Base-by-base conservation (phyloP, 2,329 filamentous ascomycete species). In the Teratosphaeria pseudoeucalypti region DNA sequence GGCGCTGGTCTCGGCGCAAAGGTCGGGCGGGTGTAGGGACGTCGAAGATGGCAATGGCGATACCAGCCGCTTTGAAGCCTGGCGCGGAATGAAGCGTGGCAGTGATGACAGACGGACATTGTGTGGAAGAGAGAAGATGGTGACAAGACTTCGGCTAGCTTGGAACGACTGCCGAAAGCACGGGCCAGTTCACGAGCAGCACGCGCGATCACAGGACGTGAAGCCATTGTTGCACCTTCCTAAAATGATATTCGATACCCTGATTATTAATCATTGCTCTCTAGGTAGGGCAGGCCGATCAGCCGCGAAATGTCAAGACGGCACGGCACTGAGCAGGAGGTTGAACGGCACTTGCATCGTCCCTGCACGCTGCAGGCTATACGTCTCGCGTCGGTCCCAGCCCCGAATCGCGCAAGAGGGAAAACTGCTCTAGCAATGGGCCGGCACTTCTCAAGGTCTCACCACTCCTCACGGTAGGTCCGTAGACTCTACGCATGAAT, bases 1-100 rank as follows among this genome's bases (percentile, higher is more conserved):
- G 95, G 82, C 54, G 82, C 82, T 29, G 89, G 84, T 72, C 90
- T 92, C 11, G 90, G 91, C 14, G 89, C 91, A 57, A 82, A 86
- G 1, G 87, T 79, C 4, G 88, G 88, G 47, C 86, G 81, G 3
- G 75, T 75, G 62, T 54, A 34, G 26, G 53, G 7, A 3, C 53
- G 16, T 37, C 12, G 10, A 16, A 12, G 16, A 7, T 11, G 16
- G 27, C 7, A 19, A 29, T 54, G 27, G 12, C 53, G 53, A 54
- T 54, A 54, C 34, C 27, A 32, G 27, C 23, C 53, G 34, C 53
- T 32, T 37, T 12, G 53, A 12, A 54, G 4, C 27, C n/a, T 2
- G 12, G 53, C 53, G 34, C 27, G 34, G 26, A 54, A 54, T 9
- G 11, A 6, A 23, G 53, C 53, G 53, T 54, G 53, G 53, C 53